phyloP scores from a whole-genome alignment of 352 stramenopile genomes.

The Blastocystis sp. region DNA sequence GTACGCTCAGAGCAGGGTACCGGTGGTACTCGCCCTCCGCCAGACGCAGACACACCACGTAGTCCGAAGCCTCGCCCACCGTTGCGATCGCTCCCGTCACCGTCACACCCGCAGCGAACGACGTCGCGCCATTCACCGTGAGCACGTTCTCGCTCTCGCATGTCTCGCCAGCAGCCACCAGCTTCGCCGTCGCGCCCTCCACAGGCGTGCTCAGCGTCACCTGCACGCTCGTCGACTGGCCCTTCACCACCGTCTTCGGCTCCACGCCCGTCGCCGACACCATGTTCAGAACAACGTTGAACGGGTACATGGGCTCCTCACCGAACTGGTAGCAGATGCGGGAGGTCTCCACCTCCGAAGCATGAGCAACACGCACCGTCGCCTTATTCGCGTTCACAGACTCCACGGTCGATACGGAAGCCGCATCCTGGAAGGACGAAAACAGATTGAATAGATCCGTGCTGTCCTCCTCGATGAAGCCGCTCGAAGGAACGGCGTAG shows the following conservation, averaged over 20 bases:
- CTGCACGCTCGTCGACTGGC: background rate
- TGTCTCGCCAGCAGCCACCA: background rate
- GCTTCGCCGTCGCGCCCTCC: background rate
- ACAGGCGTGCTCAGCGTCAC: conserved; percentile 1
- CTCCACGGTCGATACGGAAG: background rate
- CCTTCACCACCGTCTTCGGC: background rate
- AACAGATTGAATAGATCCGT: conserved; percentile 46
- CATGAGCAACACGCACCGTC: background rate
- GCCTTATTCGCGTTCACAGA: background rate
- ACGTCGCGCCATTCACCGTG: background rate
- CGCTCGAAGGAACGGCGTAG: background rate
- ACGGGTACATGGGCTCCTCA: conserved; percentile 2
- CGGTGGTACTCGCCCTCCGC: background rate
- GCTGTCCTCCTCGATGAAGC: conserved; percentile 31
- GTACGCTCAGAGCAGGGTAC: background rate
- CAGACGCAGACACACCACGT: conserved; percentile 29
- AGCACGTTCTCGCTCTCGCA: background rate
- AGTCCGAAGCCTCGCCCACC: background rate
- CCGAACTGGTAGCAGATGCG: conserved; percentile 42
- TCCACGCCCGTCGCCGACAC: background rate
- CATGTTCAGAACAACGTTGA: conserved; percentile 19
- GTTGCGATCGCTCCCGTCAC: background rate
- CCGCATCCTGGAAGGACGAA: conserved; percentile 31
- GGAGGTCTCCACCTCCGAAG: background rate
- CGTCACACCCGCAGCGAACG: background rate